These are phyloP conservation scores for Rhizophagus clarus DNA, from an alignment of 192 early-diverging fungal genomes.

Conservation along the genomic window DNA sequence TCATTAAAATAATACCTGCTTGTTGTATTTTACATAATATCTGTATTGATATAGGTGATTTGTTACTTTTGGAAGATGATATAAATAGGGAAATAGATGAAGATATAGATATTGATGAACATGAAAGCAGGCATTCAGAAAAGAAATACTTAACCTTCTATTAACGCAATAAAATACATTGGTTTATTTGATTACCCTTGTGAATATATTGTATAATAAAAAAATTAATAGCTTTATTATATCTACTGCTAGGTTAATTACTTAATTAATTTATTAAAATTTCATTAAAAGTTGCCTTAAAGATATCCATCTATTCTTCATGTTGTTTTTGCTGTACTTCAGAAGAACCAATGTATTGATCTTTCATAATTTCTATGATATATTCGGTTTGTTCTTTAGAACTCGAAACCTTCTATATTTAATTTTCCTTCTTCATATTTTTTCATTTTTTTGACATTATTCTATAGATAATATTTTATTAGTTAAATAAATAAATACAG, in stretches of 20 bases:
- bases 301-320: background rate
- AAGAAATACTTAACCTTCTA: background rate
- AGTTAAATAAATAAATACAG: too few species aligned
- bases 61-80: background rate
- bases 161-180: too few species aligned
- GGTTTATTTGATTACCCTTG: too few species aligned
- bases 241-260: too few species aligned
- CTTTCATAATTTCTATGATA: background rate
- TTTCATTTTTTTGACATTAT: too few species aligned
- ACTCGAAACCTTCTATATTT: background rate
- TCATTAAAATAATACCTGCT: background rate
- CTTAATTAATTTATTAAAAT: background rate
- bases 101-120: too few species aligned
- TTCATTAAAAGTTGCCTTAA: background rate
- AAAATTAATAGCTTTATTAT: too few species aligned
- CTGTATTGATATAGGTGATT: background rate
- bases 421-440: background rate
- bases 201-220: too few species aligned
- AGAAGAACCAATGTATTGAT: background rate
- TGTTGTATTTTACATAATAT: conserved; percentile 1
- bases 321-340: background rate
- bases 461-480: too few species aligned
- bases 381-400: background rate
- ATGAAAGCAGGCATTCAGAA: background rate
- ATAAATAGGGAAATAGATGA: too few species aligned